phyloP scores from a whole-genome alignment of 176 grass and related monocot genomes.

The Cenchrus americanus region DNA sequence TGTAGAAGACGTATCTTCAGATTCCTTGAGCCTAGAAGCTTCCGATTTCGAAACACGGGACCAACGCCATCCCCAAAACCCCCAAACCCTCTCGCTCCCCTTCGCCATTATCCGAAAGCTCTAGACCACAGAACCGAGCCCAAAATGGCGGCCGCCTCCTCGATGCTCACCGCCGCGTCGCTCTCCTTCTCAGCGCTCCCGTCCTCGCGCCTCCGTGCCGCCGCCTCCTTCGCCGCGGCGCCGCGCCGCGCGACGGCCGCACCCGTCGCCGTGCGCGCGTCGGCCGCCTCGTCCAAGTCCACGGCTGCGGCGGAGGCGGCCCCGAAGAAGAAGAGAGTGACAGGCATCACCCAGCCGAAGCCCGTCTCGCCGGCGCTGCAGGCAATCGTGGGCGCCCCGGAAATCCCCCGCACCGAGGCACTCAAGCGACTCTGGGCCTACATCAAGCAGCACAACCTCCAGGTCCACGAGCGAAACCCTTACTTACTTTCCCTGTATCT shows the following conservation, averaged over 20 bases:
- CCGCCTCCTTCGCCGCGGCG: conserved; percentile 1
- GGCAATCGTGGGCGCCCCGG: conserved; percentile 64
- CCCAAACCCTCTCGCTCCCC: conserved; percentile 20
- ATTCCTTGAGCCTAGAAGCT: conserved; percentile 14
- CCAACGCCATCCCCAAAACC: conserved; percentile 9
- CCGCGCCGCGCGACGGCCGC: neutral
- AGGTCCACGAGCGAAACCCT: conserved; percentile 50
- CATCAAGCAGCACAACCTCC: conserved; percentile 87
- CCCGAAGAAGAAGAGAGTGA: conserved; percentile 54
- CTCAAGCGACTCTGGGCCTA: conserved; percentile 89
- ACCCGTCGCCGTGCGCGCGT: conserved; percentile 23
- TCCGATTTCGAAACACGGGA: neutral
- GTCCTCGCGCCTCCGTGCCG: conserved; percentile 20
- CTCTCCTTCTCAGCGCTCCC: conserved; percentile 37
- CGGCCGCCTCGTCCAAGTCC: conserved; percentile 39
- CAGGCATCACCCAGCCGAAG: conserved; percentile 71
- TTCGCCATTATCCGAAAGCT: conserved; percentile 36
- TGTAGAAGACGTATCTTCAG: neutral
- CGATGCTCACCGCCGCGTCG: conserved; percentile 40
- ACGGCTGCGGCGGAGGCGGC: conserved; percentile 12
- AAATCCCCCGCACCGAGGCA: conserved; percentile 81
- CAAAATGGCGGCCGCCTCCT: conserved; percentile 53
- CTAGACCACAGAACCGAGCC: neutral
- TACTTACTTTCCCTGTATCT: neutral
- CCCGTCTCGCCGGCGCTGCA: conserved; percentile 73